Evolutionary conservation across 2,329 filamentous ascomycete species (phyloP), one percentile per base, ranked within the genome.

Genomic region (Botrytis deweyae): DNA sequence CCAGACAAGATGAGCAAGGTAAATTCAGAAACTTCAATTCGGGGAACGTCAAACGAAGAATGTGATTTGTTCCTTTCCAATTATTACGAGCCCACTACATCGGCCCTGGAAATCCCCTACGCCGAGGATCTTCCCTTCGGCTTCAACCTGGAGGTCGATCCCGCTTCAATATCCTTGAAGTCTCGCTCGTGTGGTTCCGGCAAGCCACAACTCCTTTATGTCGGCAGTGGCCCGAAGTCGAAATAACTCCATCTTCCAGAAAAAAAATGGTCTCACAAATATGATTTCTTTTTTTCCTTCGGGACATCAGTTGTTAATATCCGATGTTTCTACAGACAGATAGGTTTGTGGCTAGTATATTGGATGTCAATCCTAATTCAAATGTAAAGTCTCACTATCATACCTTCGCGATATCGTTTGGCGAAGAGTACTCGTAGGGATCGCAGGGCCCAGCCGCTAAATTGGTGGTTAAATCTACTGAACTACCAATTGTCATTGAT

Each of bases 111-210:
- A 62, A 44, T 36, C 1, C 46, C 49, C 14, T 69, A 22, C 33
- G 36, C 29, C 22, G 25, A 70, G 8, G 61, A 63, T 46, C 68
- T 63, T 44, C 25, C 22, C 33, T 67, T 9, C 14, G 49, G 25
- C 25, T 52, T 52, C 22, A 64, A 40, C 6, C 16, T 63, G 36
- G 42, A 14, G 49, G 40, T 29, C 29, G 55, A 38, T 70, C 55
- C 68, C 33, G 55, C 38, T 38, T 38, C 33, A 29, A 18, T 10
- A 65, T 70, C 36, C 44, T 40, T 9, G 44, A 22, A 72, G 25
- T 40, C 44, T 72, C 59, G 44, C 69, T 72, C 59, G 44, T 65
- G 59, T 65, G 59, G 22, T 55, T 72, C 44, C 44, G 55, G 44
- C 36, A 33, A 14, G 59, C 69, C 69, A 64, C 44, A 33, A n/a